Base-by-base conservation (phyloP, 176 grass and related monocot genomes). In the Lolium perenne region DNA sequence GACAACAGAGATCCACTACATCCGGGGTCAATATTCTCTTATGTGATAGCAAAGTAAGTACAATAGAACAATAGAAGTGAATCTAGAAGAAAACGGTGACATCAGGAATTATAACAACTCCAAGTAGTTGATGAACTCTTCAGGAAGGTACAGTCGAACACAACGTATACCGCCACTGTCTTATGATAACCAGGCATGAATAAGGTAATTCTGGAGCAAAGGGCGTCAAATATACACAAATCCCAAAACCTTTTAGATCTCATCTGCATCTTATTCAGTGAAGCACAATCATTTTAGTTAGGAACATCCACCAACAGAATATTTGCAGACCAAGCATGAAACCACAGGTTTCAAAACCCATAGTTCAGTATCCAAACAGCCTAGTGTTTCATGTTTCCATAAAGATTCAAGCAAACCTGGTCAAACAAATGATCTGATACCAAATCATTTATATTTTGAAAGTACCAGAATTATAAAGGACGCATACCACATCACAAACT, bases 21-120 rank as follows among this genome's bases (percentile, higher is more conserved):
- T 58, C 56, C 69, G 2, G 38, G 17, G 0, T 79, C 76, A 71
- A 60, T 17, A 35, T 62, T 62, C n/a, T 64, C 22, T 48, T 10
- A 63, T 47, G 41, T 47, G n/a, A 63, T 80, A 32, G 40, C 8
- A 80, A 79, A 35, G 32, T 59, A 60, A 58, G 62, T 67, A 20
- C 15, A 6, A 78, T 14, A 10, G 25, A 26, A 83, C 48, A 71
- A 21, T 76, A 9, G 0, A 43, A 71, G 25, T 64, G 25, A 63
- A 76, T 74, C 14, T 2, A 10, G 59, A 7, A 29, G 51, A 32
- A 62, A 74, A 56, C 16, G 13, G n/a, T 70, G 67, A 14, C 6
- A 59, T 9, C 69, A 35, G 43, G 66, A 41, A 56, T 57, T 60
- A 40, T 65, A 65, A 61, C 57, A 20, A 62, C 23, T 29, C 23